phyloP scores from a whole-genome alignment of 164 flowering plant species.

The Vitis amurensis region DNA sequence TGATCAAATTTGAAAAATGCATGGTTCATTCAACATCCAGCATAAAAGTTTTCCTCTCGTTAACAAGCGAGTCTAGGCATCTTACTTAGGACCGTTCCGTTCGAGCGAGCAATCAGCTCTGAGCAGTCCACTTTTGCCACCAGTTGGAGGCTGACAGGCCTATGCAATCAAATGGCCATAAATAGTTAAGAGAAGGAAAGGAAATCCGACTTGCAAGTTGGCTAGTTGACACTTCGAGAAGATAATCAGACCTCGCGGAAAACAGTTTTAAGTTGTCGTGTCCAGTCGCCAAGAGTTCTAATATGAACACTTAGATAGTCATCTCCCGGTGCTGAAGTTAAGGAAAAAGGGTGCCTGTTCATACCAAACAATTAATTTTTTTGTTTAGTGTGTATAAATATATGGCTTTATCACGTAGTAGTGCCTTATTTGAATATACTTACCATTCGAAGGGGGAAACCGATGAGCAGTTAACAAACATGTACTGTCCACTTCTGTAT shows the following conservation, averaged over 20 bases:
- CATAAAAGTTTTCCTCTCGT: background rate
- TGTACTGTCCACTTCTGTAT: slow-evolving; percentile 37
- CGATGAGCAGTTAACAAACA: slow-evolving; percentile 33
- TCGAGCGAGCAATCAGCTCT: slow-evolving; percentile 23
- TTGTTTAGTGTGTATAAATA: too few relatives aligned
- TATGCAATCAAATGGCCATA: background rate
- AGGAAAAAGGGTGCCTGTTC: slow-evolving; percentile 48
- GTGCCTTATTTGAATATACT: background rate
- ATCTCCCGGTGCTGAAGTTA: slow-evolving; percentile 50
- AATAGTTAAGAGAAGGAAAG: background rate
- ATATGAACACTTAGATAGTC: slow-evolving; percentile 55
- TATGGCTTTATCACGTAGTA: background rate
- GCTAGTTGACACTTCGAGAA: background rate
- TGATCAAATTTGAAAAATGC: background rate
- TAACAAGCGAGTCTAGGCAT: background rate
- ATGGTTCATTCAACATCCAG: too few relatives aligned
- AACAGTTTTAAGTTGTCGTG: slow-evolving; percentile 24
- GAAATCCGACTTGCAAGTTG: background rate
- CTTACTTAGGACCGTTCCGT: slow-evolving; percentile 21
- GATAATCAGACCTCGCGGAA: slow-evolving; percentile 28
- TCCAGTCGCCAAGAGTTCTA: slow-evolving; percentile 44
- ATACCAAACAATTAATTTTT: background rate
- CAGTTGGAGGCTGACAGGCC: slow-evolving; percentile 29
- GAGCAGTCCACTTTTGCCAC: slow-evolving; percentile 29
- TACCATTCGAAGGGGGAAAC: slow-evolving; percentile 39